Base-by-base conservation (phyloP, 371 early-diverging fungal genomes). In the Mucor ambiguus region DNA sequence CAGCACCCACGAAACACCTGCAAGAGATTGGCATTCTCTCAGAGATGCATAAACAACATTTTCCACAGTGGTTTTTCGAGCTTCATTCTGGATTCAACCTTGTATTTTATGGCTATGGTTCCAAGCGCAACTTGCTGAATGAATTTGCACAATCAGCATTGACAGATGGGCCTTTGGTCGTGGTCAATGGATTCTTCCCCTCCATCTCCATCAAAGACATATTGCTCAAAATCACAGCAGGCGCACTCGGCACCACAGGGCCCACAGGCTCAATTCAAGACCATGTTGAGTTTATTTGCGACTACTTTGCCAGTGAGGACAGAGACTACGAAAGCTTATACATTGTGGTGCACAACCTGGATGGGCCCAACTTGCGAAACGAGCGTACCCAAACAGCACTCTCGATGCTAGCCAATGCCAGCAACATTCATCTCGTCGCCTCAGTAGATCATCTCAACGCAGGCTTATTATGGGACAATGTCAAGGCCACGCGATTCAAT, bases 361-460 rank as follows among this genome's bases (percentile, higher is more conserved):
- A 98, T 66, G 97, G 95, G 0, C 67, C 83, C n/a, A 81, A 81
- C 22, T 74, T 98, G n/a, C 89, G 95, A 3, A 86, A 86, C 41
- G 92, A 91, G 48, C 82, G 81, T 18, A 72, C 83, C 3, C 95
- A 94, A 69, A 69, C 79, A 0, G 83, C 87, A 6, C 76, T 96
- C 22, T 78, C 90, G 0, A 73, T 80, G 44, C 77, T 98, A 4
- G 92, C 94, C 0, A 75, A 79, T 14, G 81, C 82, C 56, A 86
- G 88, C 6, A 75, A 85, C 46, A 84, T 98, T 20, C 89, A 89
- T 52, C 59, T 97, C n/a, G 68, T 97, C 24, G 96, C 93, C 0
- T 91, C 95, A 0, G 78, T 94, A 12, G 98, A 98, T 78, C 94
- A 97, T 72, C 92, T 96, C 69, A 90, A 95, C 66, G 87, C 96